Evolutionary conservation across 2,329 filamentous ascomycete genomes (phyloP).

Genomic region (Xylariaceae sp.): DNA sequence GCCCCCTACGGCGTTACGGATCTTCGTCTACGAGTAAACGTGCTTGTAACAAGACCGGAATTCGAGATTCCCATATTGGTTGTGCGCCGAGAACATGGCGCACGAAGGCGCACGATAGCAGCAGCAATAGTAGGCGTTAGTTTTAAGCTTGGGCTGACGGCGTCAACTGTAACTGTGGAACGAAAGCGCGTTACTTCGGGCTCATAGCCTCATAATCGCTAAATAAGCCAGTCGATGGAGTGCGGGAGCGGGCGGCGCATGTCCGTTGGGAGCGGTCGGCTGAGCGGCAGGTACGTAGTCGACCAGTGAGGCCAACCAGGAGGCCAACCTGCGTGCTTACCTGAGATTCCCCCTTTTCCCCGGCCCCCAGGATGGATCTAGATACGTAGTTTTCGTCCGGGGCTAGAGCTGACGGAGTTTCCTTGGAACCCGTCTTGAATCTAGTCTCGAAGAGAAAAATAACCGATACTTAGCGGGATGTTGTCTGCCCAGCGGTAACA

Average conservation of each 20-base stretch:
- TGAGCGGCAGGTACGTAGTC: not conserved
- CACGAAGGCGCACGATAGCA: not conserved
- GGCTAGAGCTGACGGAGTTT: not conserved
- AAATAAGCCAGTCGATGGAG: not conserved
- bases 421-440: not conserved
- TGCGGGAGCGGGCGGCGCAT: not conserved
- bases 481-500: slow-evolving; percentile 2
- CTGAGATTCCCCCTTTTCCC: not conserved
- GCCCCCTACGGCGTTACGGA: slow-evolving; percentile 4
- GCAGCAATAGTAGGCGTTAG: not conserved
- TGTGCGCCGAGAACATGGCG: not conserved
- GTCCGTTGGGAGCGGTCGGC: not conserved
- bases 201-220: slow-evolving; percentile 1
- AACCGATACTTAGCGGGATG: slow-evolving; percentile 2
- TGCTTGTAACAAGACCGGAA: not conserved
- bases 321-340: not conserved
- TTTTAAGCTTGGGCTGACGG: slow-evolving; percentile 3
- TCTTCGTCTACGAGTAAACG: not conserved
- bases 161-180: slow-evolving; percentile 1
- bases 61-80: not conserved
- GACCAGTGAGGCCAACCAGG: slow-evolving; percentile 2
- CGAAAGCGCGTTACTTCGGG: slow-evolving; percentile 4
- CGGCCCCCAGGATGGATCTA: not conserved
- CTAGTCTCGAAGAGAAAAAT: slow-evolving; percentile 9
- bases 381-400: no score